Percentiles rank a stretch among this genome's conserved stretches.
Conservation (phyloP, 1,139 yeast species). For the Pneumocystis murina region DNA sequence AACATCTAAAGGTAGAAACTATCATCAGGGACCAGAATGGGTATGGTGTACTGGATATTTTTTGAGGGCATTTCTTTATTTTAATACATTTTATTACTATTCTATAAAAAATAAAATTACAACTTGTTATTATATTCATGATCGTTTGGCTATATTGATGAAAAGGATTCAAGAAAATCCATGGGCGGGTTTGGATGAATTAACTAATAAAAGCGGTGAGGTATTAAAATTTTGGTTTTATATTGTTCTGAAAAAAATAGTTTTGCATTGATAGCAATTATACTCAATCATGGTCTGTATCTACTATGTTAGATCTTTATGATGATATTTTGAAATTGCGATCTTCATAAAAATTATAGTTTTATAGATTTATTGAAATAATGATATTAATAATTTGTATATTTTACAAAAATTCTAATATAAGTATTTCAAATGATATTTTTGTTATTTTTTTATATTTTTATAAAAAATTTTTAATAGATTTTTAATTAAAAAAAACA, state of each 20-base stretch:
- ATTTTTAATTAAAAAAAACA: no score
- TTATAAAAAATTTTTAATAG: no score
- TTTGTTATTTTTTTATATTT: neutral
- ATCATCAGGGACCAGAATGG: slow-evolving; percentile 99
- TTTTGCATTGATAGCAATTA: slow-evolving; percentile 75
- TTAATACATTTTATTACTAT: slow-evolving; percentile 25
- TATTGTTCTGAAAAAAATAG: neutral
- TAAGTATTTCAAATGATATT: neutral
- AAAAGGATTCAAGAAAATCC: slow-evolving; percentile 56
- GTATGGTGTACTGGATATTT: slow-evolving; percentile 84
- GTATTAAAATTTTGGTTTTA: neutral
- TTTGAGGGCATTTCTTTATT: slow-evolving; percentile 51
- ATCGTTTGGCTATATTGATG: slow-evolving; percentile 49
- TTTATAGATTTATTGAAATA: neutral
- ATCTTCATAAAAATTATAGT: neutral
- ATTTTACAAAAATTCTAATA: neutral
- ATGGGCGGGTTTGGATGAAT: slow-evolving; percentile 90
- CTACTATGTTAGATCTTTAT: slow-evolving; percentile 69
- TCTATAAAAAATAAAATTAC: slow-evolving; percentile 25
- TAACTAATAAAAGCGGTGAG: slow-evolving; percentile 79
- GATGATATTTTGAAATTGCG: slow-evolving; percentile 31
- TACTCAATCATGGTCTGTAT: slow-evolving; percentile 91
- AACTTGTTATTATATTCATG: slow-evolving; percentile 31
- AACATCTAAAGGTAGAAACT: slow-evolving; percentile 87
- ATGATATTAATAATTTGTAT: neutral